Conservation (phyloP, 2,329 filamentous ascomycete genomes). For the Colletotrichum graminicola region DNA sequence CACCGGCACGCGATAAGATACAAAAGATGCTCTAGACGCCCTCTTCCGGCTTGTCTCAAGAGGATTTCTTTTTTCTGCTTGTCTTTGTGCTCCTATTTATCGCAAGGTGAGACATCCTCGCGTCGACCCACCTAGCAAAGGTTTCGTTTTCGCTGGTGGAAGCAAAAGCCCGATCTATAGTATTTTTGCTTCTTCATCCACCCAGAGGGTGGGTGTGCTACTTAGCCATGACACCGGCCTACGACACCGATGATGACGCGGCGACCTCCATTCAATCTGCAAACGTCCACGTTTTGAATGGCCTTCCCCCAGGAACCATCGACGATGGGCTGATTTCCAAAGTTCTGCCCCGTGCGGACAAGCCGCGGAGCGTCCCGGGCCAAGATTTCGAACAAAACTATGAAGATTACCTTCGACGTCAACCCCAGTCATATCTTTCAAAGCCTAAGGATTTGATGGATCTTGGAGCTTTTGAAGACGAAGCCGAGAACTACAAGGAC, state of each 20-base stretch:
- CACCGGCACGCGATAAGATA: neutral
- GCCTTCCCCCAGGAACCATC: slow-evolving; percentile 24
- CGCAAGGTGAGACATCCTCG: slow-evolving; percentile 27
- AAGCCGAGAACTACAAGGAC: slow-evolving; percentile 11
- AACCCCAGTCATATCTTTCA: slow-evolving; percentile 14
- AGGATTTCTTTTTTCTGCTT: neutral
- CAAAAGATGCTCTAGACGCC: slow-evolving; percentile 1
- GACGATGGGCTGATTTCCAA: slow-evolving; percentile 32
- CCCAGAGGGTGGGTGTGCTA: neutral
- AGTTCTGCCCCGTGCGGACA: slow-evolving; percentile 31
- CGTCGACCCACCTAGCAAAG: slow-evolving; percentile 3
- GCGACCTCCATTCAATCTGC: slow-evolving; percentile 11
- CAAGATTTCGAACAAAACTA: slow-evolving; percentile 19
- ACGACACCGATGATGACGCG: slow-evolving; percentile 30
- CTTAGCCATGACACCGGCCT: slow-evolving; percentile 27
- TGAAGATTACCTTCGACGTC: slow-evolving; percentile 4
- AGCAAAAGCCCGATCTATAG: neutral
- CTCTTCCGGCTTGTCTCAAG: neutral
- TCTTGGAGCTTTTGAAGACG: neutral
- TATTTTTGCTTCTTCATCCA: neutral
- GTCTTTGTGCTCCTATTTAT: slow-evolving; percentile 2
- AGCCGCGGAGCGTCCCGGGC: slow-evolving; percentile 7
- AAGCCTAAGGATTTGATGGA: slow-evolving; percentile 14
- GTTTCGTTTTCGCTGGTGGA: slow-evolving; percentile 12
- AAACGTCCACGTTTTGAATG: slow-evolving; percentile 22